Percentiles rank a stretch among this genome's conserved stretches.
phyloP scores from a whole-genome alignment of 148 eudicot species.

The Pouteria glomerata region DNA sequence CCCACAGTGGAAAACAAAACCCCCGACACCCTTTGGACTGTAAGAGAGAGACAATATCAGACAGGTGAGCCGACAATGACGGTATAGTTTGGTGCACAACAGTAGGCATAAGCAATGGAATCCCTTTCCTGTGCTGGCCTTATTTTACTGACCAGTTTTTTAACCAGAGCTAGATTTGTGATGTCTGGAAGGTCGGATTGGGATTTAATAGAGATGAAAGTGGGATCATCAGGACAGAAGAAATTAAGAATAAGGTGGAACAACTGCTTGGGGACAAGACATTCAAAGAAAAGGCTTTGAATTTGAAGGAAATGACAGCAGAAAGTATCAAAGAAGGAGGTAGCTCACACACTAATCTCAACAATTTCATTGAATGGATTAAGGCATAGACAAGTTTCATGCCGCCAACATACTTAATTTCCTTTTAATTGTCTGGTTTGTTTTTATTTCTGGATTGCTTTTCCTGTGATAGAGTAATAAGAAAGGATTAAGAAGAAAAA shows the following conservation, averaged over 20 bases:
- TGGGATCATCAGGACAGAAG: constrained; percentile 8
- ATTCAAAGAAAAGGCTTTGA: constrained; percentile 12
- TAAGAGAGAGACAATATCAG: too few species aligned
- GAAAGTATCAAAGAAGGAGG: neutral
- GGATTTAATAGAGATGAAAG: constrained; percentile 13
- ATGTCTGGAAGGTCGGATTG: constrained; percentile 15
- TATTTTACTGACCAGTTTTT: constrained; percentile 18
- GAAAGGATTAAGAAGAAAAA: too few species aligned
- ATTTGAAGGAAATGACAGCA: neutral
- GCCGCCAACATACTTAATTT: too few species aligned
- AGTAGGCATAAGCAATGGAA: constrained; percentile 19
- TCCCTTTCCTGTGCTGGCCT: constrained; percentile 23
- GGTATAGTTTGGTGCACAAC: too few species aligned
- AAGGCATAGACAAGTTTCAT: constrained; percentile 1
- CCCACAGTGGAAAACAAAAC: too few species aligned
- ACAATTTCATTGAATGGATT: constrained; percentile 11
- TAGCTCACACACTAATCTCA: constrained; percentile 12
- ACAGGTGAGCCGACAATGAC: too few species aligned
- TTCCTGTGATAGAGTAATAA: too few species aligned
- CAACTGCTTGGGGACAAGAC: constrained; percentile 1
- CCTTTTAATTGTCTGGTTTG: too few species aligned
- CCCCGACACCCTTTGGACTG: too few species aligned
- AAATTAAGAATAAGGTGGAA: constrained; percentile 14
- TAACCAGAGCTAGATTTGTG: constrained; percentile 17
- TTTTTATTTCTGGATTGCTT: too few species aligned